Evolutionary conservation across 106 monocot species (phyloP).

Genomic region (Dendrobium chrysotoxum): DNA sequence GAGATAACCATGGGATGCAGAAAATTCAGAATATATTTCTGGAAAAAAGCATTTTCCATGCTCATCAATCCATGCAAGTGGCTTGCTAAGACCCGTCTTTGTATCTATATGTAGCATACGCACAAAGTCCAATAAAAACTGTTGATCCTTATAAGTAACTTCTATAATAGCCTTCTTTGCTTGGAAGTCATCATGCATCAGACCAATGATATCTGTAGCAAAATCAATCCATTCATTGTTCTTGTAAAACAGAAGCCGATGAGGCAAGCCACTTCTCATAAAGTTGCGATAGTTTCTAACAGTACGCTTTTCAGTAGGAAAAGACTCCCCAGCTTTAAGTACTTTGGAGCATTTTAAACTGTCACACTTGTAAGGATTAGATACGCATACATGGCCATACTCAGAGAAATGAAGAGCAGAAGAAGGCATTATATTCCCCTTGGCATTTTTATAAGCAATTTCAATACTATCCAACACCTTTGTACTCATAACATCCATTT

Average conservation of each 20-base stretch:
- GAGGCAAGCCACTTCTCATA: slow-evolving; percentile 60
- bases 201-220: slow-evolving; percentile 27
- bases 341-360: neutral
- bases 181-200: slow-evolving; percentile 43
- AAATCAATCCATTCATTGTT: slow-evolving; percentile 72
- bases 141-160: slow-evolving; percentile 29
- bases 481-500: slow-evolving; percentile 49
- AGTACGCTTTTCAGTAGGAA: slow-evolving; percentile 13
- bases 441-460: slow-evolving; percentile 7
- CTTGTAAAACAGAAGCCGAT: slow-evolving; percentile 46
- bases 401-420: slow-evolving; percentile 9
- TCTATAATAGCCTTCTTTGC: slow-evolving; percentile 60
- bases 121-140: slow-evolving; percentile 68
- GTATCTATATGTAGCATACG: slow-evolving; percentile 61
- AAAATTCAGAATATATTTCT: slow-evolving; percentile 23
- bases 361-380: slow-evolving; percentile 1
- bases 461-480: slow-evolving; percentile 51
- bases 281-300: slow-evolving; percentile 58
- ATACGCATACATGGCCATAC: neutral
- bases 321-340: neutral
- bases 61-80: slow-evolving; percentile 83
- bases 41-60: slow-evolving; percentile 52
- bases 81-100: slow-evolving; percentile 35
- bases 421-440: slow-evolving; percentile 24
- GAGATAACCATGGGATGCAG: slow-evolving; percentile 12